Conservation (phyloP, 2,329 filamentous ascomycete genomes). For the Trichophyton equinum region DNA sequence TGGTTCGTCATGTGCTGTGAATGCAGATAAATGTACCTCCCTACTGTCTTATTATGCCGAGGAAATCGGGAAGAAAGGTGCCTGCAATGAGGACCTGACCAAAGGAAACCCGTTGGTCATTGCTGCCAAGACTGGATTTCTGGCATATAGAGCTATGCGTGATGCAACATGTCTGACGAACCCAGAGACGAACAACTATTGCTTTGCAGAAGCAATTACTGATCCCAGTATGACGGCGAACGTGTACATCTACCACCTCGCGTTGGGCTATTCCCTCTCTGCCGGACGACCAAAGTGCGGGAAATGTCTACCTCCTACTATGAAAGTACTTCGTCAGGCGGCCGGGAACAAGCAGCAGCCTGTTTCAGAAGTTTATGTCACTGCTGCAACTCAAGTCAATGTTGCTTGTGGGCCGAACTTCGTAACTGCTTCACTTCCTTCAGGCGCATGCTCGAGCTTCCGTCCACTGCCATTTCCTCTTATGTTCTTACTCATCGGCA, state of each 20-base stretch:
- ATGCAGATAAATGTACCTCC: constrained; percentile 51
- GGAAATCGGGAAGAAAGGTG: constrained; percentile 47
- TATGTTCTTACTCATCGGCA: neutral
- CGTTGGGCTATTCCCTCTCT: constrained; percentile 61
- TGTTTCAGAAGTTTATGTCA: constrained; percentile 55
- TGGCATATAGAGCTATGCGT: constrained; percentile 67
- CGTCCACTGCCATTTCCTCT: neutral
- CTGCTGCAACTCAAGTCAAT: constrained; percentile 63
- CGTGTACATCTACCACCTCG: constrained; percentile 73
- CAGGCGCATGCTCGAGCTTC: neutral
- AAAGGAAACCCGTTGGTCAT: constrained; percentile 56
- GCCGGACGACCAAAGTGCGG: constrained; percentile 62
- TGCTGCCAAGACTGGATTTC: constrained; percentile 62
- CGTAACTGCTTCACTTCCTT: constrained; percentile 19
- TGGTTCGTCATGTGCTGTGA: constrained; percentile 61
- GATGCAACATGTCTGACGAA: constrained; percentile 67
- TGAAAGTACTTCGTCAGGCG: constrained; percentile 64
- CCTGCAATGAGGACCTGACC: constrained; percentile 61
- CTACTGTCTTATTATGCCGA: constrained; percentile 54
- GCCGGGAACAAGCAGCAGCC: constrained; percentile 53
- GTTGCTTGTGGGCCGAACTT: constrained; percentile 46
- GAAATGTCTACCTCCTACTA: constrained; percentile 63
- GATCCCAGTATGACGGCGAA: constrained; percentile 59
- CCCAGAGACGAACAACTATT: constrained; percentile 52
- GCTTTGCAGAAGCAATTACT: constrained; percentile 63